phyloP scores from a whole-genome alignment of 2,329 filamentous ascomycete species.

The Dactylella cylindrospora region DNA sequence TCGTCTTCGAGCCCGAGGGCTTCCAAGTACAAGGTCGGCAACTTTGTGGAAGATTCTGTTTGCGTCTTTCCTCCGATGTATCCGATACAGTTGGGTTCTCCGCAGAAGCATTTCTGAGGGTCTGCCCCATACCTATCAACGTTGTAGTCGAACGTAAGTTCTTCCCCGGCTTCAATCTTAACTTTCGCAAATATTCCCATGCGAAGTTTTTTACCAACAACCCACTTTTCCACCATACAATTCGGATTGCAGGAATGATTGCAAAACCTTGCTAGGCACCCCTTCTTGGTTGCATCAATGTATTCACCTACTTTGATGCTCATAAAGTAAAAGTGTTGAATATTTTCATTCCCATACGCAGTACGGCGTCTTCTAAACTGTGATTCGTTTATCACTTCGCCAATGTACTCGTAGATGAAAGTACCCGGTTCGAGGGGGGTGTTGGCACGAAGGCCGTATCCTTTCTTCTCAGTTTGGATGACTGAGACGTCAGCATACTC shows the following conservation, averaged over 20 bases:
- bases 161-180: slow-evolving; percentile 80
- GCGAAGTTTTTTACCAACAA: slow-evolving; percentile 91
- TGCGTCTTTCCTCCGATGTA: slow-evolving; percentile 98
- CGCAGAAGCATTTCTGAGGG: slow-evolving; percentile 95
- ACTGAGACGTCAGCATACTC: slow-evolving; percentile 89
- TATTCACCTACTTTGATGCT: slow-evolving; percentile 95
- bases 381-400: slow-evolving; percentile 92
- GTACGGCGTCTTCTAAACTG: slow-evolving; percentile 87
- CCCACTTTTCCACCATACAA: slow-evolving; percentile 99
- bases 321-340: slow-evolving; percentile 99
- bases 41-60: slow-evolving; percentile 82
- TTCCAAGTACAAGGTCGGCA: slow-evolving; percentile 85
- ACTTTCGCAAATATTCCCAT: slow-evolving; percentile 98
- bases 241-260: slow-evolving; percentile 99
- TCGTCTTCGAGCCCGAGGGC: slow-evolving; percentile 91
- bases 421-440: slow-evolving; percentile 74
- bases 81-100: slow-evolving; percentile 88
- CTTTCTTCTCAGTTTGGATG: slow-evolving; percentile 97
- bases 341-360: slow-evolving; percentile 91
- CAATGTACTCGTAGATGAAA: slow-evolving; percentile 97
- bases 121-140: slow-evolving; percentile 97
- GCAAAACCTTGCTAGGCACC: slow-evolving; percentile 94
- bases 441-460: slow-evolving; percentile 85
- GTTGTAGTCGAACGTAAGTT: slow-evolving; percentile 99
- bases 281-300: slow-evolving; percentile 94